These are phyloP conservation scores for Clathrospora elynae DNA, from an alignment of 2,329 filamentous ascomycete species.

Conservation along the genomic window DNA sequence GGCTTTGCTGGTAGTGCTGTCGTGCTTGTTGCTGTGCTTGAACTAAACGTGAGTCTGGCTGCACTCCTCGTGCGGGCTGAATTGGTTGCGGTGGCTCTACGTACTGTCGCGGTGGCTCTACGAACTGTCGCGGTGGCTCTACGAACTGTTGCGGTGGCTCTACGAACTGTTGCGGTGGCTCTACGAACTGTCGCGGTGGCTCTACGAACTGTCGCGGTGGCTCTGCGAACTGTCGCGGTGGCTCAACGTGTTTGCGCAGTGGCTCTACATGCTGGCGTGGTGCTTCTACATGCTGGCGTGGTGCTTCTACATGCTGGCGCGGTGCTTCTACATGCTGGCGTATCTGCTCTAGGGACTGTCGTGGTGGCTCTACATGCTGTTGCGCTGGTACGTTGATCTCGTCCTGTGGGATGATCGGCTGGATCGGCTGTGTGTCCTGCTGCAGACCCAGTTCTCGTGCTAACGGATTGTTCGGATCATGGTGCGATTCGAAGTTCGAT, in stretches of 20 bases:
- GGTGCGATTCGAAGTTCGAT: constrained; percentile 88
- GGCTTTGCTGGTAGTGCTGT: constrained; percentile 53
- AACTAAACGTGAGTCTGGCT: constrained; percentile 44
- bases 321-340: constrained; percentile 5
- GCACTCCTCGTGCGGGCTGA: constrained; percentile 26
- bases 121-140: constrained; percentile 11
- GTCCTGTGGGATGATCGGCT: constrained; percentile 31
- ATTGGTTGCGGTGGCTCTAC: constrained; percentile 12
- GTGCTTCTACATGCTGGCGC: neutral
- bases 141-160: constrained; percentile 6
- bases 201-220: constrained; percentile 5
- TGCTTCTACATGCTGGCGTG: constrained; percentile 6
- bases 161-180: constrained; percentile 8
- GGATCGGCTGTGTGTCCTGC: constrained; percentile 41
- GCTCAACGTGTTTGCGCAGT: constrained; percentile 5
- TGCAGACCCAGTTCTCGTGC: constrained; percentile 69
- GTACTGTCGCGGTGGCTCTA: constrained; percentile 4
- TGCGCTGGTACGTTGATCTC: constrained; percentile 25
- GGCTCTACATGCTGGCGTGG: constrained; percentile 8
- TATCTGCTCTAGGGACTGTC: constrained; percentile 16
- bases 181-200: constrained; percentile 6
- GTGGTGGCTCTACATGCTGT: constrained; percentile 23
- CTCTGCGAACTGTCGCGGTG: constrained; percentile 4
- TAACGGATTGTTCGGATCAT: constrained; percentile 78
- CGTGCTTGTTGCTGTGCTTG: constrained; percentile 47